These are phyloP conservation scores for Trichocladium uniseriatum DNA, from an alignment of 495 filamentous ascomycete species.

Conservation along the genomic window DNA sequence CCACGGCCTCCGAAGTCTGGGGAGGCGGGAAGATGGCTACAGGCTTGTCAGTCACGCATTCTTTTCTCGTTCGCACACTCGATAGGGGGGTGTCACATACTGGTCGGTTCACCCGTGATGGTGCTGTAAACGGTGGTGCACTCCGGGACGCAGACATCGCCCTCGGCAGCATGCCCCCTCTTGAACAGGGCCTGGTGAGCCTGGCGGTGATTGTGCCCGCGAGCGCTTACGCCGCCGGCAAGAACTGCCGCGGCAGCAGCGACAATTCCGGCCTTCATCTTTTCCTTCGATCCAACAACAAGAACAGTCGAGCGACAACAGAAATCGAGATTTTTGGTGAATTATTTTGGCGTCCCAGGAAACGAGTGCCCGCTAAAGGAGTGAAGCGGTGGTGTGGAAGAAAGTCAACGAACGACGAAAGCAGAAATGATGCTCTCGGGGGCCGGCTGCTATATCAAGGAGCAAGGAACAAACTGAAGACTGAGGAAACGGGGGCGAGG, in stretches of 20 bases:
- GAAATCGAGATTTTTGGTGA: slow-evolving; percentile 17
- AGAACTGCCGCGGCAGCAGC: slow-evolving; percentile 59
- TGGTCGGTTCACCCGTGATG: slow-evolving; percentile 49
- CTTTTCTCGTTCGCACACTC: background rate
- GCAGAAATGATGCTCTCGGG: slow-evolving; percentile 45
- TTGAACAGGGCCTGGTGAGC: slow-evolving; percentile 52
- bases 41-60: background rate
- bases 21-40: slow-evolving; percentile 30
- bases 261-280: slow-evolving; percentile 60
- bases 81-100: slow-evolving; percentile 32
- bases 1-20: slow-evolving; percentile 11
- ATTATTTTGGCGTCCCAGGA: slow-evolving; percentile 28
- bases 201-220: slow-evolving; percentile 41
- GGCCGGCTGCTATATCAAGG: slow-evolving; percentile 35
- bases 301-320: background rate
- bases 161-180: slow-evolving; percentile 35
- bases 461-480: slow-evolving; percentile 22
- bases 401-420: slow-evolving; percentile 38
- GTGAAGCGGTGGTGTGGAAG: slow-evolving; percentile 77
- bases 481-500: slow-evolving; percentile 11
- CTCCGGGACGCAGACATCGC: slow-evolving; percentile 43
- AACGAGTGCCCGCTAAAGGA: slow-evolving; percentile 95
- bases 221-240: slow-evolving; percentile 48
- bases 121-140: slow-evolving; percentile 60
- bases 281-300: slow-evolving; percentile 4